These are phyloP conservation scores for Dryadomyces quercivorus DNA, from an alignment of 2,329 filamentous ascomycete genomes.

Conservation along the genomic window DNA sequence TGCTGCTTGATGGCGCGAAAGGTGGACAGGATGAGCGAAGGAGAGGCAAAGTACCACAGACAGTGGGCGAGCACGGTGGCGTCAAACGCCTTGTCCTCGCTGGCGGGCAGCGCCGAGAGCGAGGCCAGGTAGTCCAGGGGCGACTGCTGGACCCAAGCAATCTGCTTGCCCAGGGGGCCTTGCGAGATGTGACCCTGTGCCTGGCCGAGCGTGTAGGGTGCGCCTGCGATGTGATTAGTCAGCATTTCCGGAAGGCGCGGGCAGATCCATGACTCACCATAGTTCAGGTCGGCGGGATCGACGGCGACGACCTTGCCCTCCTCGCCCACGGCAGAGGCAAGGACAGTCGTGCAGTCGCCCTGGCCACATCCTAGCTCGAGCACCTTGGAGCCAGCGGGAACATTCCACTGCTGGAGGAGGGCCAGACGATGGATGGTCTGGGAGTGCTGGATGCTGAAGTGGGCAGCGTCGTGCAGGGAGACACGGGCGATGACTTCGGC, in stretches of 20 bases:
- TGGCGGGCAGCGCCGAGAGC: background rate
- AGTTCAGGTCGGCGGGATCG: slow-evolving; percentile 37
- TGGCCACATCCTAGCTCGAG: slow-evolving; percentile 50
- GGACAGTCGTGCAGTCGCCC: slow-evolving; percentile 41
- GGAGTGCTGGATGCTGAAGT: slow-evolving; percentile 2
- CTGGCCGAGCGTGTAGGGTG: slow-evolving; percentile 35
- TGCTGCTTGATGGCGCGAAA: slow-evolving; percentile 22
- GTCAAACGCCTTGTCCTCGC: slow-evolving; percentile 15
- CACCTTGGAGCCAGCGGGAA: slow-evolving; percentile 27
- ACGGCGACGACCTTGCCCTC: slow-evolving; percentile 34
- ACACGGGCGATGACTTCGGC: background rate
- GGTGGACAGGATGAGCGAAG: slow-evolving; percentile 21
- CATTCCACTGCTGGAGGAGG: slow-evolving; percentile 23
- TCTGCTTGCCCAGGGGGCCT: slow-evolving; percentile 25
- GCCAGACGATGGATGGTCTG: slow-evolving; percentile 20
- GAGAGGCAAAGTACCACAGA: slow-evolving; percentile 40
- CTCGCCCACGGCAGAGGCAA: slow-evolving; percentile 34
- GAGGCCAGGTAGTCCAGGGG: slow-evolving; percentile 22
- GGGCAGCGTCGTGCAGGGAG: slow-evolving; percentile 1
- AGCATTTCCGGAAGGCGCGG: background rate
- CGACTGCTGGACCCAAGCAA: slow-evolving; percentile 29
- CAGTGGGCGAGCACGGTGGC: slow-evolving; percentile 35
- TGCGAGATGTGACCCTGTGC: slow-evolving; percentile 31
- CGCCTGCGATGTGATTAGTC: slow-evolving; percentile 1
- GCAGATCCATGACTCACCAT: slow-evolving; percentile 20